A percentile compares a stretch with the other conserved stretches of the same genome.
These are phyloP conservation scores for Colletotrichum lupini DNA, from an alignment of 2,329 filamentous ascomycete genomes.

Conservation along the genomic window DNA sequence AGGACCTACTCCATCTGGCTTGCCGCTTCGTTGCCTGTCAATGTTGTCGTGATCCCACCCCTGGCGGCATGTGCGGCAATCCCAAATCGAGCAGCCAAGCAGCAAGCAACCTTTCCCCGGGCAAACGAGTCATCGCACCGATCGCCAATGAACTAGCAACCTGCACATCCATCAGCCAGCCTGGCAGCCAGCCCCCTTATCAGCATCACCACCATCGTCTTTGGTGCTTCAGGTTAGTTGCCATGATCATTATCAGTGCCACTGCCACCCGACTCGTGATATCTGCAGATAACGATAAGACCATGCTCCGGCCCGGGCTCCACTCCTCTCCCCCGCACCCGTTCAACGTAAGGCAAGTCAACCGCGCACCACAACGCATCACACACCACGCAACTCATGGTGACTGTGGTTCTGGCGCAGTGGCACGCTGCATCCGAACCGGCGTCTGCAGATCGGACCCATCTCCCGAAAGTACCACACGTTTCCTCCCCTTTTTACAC, in stretches of 20 bases:
- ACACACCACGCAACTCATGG: neutral
- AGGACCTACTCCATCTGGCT: neutral
- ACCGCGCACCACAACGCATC: neutral
- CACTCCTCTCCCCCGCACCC: neutral
- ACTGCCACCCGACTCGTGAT: neutral
- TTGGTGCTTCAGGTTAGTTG: neutral
- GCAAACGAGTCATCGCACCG: conserved; percentile 1
- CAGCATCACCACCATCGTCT: neutral
- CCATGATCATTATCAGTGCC: neutral
- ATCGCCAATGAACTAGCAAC: conserved; percentile 8
- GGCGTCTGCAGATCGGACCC: conserved; percentile 7
- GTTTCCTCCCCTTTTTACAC: neutral
- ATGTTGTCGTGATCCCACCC: neutral
- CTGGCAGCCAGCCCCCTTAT: neutral
- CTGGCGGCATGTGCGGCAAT: conserved; percentile 3
- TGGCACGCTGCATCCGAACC: neutral
- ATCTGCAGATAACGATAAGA: neutral
- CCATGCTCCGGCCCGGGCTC: neutral
- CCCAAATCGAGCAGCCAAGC: neutral
- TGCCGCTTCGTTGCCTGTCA: neutral
- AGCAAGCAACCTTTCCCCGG: neutral
- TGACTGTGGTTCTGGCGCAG: neutral
- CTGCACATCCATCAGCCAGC: neutral
- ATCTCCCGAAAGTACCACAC: neutral
- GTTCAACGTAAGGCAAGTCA: neutral